Conservation (phyloP, 148 eudicot genomes). For the Chenopodium suecicum region DNA sequence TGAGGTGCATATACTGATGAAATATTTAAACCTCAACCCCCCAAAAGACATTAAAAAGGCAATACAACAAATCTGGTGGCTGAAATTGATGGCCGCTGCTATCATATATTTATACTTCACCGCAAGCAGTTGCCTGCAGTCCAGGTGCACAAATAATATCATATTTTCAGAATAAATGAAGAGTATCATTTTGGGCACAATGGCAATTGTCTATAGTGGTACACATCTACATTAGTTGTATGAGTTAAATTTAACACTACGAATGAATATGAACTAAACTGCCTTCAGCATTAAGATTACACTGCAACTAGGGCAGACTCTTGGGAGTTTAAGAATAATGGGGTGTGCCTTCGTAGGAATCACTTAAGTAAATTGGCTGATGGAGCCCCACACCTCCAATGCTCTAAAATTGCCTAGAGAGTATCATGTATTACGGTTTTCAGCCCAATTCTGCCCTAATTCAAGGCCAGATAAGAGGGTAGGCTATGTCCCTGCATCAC, state of each 20-base stretch:
- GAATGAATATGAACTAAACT: background rate
- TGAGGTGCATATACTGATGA: background rate
- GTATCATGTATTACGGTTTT: background rate
- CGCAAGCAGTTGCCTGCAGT: too few species aligned
- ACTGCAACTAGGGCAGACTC: background rate
- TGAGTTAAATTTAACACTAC: too few species aligned
- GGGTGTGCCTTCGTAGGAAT: background rate
- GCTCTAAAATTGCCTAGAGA: background rate
- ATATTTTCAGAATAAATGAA: too few species aligned
- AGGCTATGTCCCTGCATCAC: background rate
- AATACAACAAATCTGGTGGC: background rate
- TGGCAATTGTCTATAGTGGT: background rate
- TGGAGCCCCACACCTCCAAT: background rate
- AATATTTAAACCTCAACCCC: background rate
- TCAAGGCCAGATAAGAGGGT: background rate
- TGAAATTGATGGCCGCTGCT: conserved; percentile 7
- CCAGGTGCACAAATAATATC: too few species aligned
- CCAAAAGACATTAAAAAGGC: background rate
- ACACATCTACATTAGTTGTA: too few species aligned
- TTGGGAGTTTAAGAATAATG: background rate
- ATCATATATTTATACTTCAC: background rate
- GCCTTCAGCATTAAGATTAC: background rate
- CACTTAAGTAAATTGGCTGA: background rate
- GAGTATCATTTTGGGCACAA: too few species aligned
- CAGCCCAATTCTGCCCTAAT: background rate